Percentiles rank a stretch among this genome's conserved stretches.
Conservation (phyloP, 768 basidiomycete genomes). For the Suillus subaureus region DNA sequence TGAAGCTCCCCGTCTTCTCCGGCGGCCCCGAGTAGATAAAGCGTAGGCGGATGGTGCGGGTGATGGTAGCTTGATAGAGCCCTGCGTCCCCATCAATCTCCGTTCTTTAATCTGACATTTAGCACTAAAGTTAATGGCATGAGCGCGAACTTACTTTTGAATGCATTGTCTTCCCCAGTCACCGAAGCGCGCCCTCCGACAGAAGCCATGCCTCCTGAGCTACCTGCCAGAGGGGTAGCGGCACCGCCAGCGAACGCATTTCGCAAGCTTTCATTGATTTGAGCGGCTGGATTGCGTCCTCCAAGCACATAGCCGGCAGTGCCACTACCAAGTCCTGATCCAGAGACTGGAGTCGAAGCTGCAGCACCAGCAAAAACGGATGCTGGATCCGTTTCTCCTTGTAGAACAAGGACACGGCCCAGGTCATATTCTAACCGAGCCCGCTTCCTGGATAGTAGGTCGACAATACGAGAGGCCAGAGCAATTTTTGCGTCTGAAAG, state of each 20-base stretch:
- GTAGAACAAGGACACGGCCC: slow-evolving; percentile 43
- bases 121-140: slow-evolving; percentile 5
- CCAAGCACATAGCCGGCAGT: slow-evolving; percentile 34
- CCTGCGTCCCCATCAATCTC: slow-evolving; percentile 31
- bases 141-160: slow-evolving; percentile 27
- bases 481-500: slow-evolving; percentile 46
- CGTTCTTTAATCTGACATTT: slow-evolving; percentile 24
- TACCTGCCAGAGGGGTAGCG: slow-evolving; percentile 22
- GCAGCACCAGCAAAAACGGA: slow-evolving; percentile 31
- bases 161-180: slow-evolving; percentile 26
- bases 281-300: slow-evolving; percentile 40
- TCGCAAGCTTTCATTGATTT: slow-evolving; percentile 42
- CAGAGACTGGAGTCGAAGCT: slow-evolving; percentile 22
- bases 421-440: slow-evolving; percentile 52
- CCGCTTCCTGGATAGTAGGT: slow-evolving; percentile 46
- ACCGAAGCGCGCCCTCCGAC: slow-evolving; percentile 19
- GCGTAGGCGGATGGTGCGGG: slow-evolving; percentile 34
- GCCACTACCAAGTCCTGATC: slow-evolving; percentile 12
- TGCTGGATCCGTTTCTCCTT: slow-evolving; percentile 44
- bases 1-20: slow-evolving; percentile 38
- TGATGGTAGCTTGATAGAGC: slow-evolving; percentile 37
- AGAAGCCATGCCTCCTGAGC: slow-evolving; percentile 6
- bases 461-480: slow-evolving; percentile 43
- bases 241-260: slow-evolving; percentile 35
- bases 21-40: slow-evolving; percentile 33